A percentile compares a stretch with the other conserved stretches of the same genome.
Conservation (phyloP, 768 basidiomycete genomes). For the Floccularia luteovirens region DNA sequence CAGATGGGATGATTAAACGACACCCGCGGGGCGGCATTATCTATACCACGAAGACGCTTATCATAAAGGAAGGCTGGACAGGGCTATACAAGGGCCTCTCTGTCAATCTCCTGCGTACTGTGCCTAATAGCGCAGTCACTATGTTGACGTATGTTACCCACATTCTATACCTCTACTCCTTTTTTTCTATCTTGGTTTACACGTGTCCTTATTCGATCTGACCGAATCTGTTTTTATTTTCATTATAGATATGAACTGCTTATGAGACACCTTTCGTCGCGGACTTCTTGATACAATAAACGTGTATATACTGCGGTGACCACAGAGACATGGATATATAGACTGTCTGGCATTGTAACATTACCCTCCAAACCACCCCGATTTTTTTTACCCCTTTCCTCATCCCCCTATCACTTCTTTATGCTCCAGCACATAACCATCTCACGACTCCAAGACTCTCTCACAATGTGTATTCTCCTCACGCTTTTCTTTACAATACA, state of each 20-base stretch:
- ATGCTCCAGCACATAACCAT: too few relatives aligned
- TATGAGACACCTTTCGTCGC: conserved; percentile 41
- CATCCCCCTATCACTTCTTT: too few relatives aligned
- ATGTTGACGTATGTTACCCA: conserved; percentile 72
- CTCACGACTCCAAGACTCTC: background rate
- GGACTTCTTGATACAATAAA: conserved; percentile 14
- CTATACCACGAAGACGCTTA: conserved; percentile 64
- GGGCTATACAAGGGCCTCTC: conserved; percentile 90
- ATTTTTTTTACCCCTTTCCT: background rate
- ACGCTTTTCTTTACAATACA: too few relatives aligned
- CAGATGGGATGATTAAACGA: conserved; percentile 52
- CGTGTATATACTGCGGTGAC: background rate
- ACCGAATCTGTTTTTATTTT: too few relatives aligned
- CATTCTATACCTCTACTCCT: too few relatives aligned
- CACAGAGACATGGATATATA: background rate
- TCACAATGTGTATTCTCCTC: background rate
- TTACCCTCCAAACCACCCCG: background rate
- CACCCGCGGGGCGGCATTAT: conserved; percentile 60
- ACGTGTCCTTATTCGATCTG: conserved; percentile 1
- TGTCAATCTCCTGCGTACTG: conserved; percentile 91
- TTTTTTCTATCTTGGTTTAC: background rate
- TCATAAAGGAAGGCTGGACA: conserved; percentile 78
- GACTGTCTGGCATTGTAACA: background rate
- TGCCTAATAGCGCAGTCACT: conserved; percentile 94
- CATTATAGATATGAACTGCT: conserved; percentile 46